These are phyloP conservation scores for Tetrahymena thermophila DNA, from an alignment of 73 alveolate species.

Conservation along the genomic window DNA sequence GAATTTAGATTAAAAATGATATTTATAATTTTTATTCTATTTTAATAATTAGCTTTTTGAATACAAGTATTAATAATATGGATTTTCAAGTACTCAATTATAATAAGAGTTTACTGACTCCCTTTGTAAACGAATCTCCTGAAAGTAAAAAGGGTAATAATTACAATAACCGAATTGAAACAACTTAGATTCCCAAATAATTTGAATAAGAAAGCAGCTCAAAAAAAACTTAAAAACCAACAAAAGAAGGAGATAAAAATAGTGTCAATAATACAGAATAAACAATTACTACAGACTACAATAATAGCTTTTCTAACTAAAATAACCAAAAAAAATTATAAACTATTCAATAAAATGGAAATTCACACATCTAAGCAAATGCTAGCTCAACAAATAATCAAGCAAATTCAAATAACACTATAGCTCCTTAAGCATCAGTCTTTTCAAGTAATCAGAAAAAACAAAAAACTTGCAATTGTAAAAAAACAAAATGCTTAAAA, in stretches of 20 bases:
- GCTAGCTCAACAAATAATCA: background rate
- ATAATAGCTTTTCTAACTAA: background rate
- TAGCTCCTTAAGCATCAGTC: background rate
- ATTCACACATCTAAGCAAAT: background rate
- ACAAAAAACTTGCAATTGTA: conserved; percentile 67
- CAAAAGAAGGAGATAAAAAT: background rate
- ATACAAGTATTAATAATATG: background rate
- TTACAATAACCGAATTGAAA: background rate
- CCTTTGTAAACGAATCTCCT: background rate
- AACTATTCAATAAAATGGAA: background rate
- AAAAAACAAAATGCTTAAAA: conserved; percentile 89
- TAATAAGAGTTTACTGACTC: background rate
- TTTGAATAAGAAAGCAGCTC: background rate
- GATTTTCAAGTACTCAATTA: background rate
- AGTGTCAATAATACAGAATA: background rate
- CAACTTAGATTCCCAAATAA: background rate
- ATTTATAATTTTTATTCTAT: background rate
- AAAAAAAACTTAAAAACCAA: background rate
- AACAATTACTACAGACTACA: background rate
- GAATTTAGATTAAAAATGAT: background rate
- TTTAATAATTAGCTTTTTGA: background rate
- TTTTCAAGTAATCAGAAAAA: background rate
- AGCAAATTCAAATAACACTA: background rate
- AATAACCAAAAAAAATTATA: background rate
- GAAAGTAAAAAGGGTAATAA: background rate